Base-by-base conservation (phyloP, 768 basidiomycete genomes). In the Suillus hirtellus region DNA sequence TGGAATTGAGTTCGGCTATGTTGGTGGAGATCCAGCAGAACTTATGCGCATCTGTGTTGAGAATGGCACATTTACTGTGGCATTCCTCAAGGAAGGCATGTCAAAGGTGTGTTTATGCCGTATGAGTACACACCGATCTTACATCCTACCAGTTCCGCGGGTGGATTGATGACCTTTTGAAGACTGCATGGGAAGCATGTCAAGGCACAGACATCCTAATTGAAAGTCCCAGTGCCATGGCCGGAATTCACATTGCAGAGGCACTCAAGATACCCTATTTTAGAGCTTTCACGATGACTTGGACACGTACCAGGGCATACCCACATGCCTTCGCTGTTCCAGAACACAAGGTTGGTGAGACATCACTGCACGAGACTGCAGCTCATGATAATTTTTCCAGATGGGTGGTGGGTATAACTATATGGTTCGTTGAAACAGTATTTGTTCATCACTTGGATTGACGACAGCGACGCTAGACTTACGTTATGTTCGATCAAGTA, bases 391-490 rank as follows among this genome's bases (percentile, higher is more conserved):
- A 49, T 59, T 46, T 61, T 47, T 54, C 2, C 64, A 93, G 89
- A 94, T 97, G 89, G 97, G 96, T 12, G 96, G 96, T 34, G 82
- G 92, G 64, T 99, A 99, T 76, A 99, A 99, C 72, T 99, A 98
- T 75, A 97, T 99, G 96, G 92, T 93, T 71, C 58, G 81, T 61
- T 17, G 27, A n/a, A 37, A 37, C 61, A 52, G 60, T 53, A 21
- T 60, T 62, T 49, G 19, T 63, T 35, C 11, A 46, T 52, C 59
- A 52, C 58, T 68, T 46, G 65, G 37, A 44, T 37, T 60, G 35
- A 40, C 61, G 38, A 60, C 35, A 24, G 44, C 59, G 21, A 31
- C 59, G 61, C 38, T 60, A 94, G 90, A 89, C 95, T 4, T 96
- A 95, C 73, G 94, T 96, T 59, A 89, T 98, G 87, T 99, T 99